Evolutionary conservation across 208 protist genomes (phyloP).

Genomic region (Crithidia thermophila): DNA sequence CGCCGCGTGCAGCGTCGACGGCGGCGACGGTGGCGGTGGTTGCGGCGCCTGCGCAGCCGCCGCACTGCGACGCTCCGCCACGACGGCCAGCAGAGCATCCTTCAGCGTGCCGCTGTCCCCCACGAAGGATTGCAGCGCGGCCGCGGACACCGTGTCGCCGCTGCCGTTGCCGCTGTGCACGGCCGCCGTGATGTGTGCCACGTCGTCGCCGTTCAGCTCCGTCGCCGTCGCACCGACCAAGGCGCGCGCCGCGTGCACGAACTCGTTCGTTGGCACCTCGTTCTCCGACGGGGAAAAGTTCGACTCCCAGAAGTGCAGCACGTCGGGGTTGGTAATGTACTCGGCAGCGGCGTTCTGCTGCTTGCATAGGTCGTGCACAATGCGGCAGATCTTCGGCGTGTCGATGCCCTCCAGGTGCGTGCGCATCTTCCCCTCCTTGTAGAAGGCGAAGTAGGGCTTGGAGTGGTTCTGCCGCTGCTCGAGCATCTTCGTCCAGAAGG

Average conservation of each 20-base stretch:
- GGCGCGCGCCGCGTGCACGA: constrained; percentile 39
- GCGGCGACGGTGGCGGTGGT: background rate
- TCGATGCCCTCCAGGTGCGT: constrained; percentile 80
- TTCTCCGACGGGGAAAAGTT: constrained; percentile 70
- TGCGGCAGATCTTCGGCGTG: constrained; percentile 81
- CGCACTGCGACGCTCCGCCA: constrained; percentile 1
- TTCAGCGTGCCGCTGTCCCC: constrained; percentile 45
- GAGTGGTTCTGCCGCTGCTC: constrained; percentile 68
- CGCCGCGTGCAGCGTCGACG: background rate
- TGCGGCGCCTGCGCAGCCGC: background rate
- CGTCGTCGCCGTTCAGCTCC: constrained; percentile 21
- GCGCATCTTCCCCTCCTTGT: constrained; percentile 83
- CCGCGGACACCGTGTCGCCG: constrained; percentile 39
- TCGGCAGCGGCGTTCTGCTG: constrained; percentile 73
- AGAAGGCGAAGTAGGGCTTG: constrained; percentile 89
- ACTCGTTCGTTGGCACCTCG: constrained; percentile 58
- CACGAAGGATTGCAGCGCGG: constrained; percentile 66
- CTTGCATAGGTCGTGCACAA: constrained; percentile 76
- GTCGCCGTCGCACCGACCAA: constrained; percentile 19
- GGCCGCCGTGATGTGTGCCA: constrained; percentile 34
- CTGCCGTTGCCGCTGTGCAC: constrained; percentile 36
- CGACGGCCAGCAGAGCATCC: constrained; percentile 25
- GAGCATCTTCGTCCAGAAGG: constrained; percentile 70
- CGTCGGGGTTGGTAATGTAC: constrained; percentile 72
- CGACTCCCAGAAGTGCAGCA: constrained; percentile 73